phyloP scores from a whole-genome alignment of 805 yeast genomes.

The Yarrowia divulgata region DNA sequence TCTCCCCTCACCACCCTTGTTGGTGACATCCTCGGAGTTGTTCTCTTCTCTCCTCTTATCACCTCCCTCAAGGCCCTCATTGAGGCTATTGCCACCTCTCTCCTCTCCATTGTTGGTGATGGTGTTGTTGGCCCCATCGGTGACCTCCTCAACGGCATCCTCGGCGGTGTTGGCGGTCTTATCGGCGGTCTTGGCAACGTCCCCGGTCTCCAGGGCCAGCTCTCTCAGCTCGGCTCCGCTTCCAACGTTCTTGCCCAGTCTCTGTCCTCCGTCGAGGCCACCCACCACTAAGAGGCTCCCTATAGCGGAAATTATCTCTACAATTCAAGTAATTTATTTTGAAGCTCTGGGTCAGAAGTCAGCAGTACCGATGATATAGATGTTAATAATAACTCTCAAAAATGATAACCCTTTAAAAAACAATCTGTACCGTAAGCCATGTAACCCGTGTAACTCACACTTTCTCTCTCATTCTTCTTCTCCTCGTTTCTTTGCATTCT shows the following conservation, averaged over 20 bases:
- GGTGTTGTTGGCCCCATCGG: conserved; percentile 38
- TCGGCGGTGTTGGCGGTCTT: conserved; percentile 33
- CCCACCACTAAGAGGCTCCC: conserved; percentile 34
- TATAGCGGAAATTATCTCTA: conserved; percentile 31
- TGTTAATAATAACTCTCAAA: conserved; percentile 36
- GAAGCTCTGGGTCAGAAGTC: conserved; percentile 35
- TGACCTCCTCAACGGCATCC: conserved; percentile 36
- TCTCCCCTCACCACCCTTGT: conserved; percentile 39
- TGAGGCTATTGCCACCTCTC: conserved; percentile 26
- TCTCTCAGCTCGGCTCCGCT: conserved; percentile 17
- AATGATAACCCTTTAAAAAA: not conserved
- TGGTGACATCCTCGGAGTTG: conserved; percentile 38
- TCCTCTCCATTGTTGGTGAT: conserved; percentile 33
- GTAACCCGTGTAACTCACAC: no score
- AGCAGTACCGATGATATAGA: conserved; percentile 35
- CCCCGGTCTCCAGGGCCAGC: conserved; percentile 38
- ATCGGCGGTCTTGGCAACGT: conserved; percentile 24
- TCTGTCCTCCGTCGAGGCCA: conserved; percentile 16
- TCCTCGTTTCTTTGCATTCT: conserved; percentile 4
- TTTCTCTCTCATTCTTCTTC: not conserved
- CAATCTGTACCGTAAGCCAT: not conserved
- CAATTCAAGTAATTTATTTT: conserved; percentile 35
- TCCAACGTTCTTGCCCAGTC: conserved; percentile 32
- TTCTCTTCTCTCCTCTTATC: conserved; percentile 37
- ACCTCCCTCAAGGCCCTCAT: conserved; percentile 29